These are phyloP conservation scores for Crinitomyces ghanaensis DNA, from an alignment of 805 yeast genomes.

Conservation along the genomic window DNA sequence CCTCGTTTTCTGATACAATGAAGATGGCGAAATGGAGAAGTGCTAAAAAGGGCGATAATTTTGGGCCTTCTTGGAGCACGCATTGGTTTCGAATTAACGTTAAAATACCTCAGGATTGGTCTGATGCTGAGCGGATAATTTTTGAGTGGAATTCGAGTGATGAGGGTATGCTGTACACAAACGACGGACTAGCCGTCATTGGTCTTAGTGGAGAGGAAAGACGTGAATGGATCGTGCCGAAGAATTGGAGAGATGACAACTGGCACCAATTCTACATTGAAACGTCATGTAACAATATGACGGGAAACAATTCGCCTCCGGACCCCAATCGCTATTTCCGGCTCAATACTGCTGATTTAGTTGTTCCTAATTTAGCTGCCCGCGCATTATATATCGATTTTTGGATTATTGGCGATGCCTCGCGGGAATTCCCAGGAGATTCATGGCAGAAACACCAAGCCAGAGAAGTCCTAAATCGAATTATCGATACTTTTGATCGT, in stretches of 20 bases:
- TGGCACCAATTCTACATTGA: slow-evolving; percentile 70
- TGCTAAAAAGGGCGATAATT: slow-evolving; percentile 49
- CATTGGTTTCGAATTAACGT: slow-evolving; percentile 78
- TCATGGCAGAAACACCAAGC: slow-evolving; percentile 81
- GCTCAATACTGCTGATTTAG: slow-evolving; percentile 60
- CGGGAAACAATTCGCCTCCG: slow-evolving; percentile 59
- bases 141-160: slow-evolving; percentile 78
- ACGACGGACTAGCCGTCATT: slow-evolving; percentile 56
- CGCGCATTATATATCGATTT: slow-evolving; percentile 68
- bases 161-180: slow-evolving; percentile 72
- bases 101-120: slow-evolving; percentile 45
- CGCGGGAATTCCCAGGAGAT: slow-evolving; percentile 67
- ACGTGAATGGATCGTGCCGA: slow-evolving; percentile 58
- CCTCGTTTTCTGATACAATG: slow-evolving; percentile 49
- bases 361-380: slow-evolving; percentile 72
- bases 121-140: slow-evolving; percentile 40
- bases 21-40: slow-evolving; percentile 36
- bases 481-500: slow-evolving; percentile 77
- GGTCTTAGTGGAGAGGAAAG: slow-evolving; percentile 85
- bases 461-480: slow-evolving; percentile 62
- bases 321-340: slow-evolving; percentile 62
- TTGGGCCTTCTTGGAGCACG: slow-evolving; percentile 96
- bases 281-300: slow-evolving; percentile 91
- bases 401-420: slow-evolving; percentile 83
- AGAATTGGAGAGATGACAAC: slow-evolving; percentile 36